Evolutionary conservation across 352 stramenopile species (phyloP).

Genomic region (Globisporangium iwayamae): DNA sequence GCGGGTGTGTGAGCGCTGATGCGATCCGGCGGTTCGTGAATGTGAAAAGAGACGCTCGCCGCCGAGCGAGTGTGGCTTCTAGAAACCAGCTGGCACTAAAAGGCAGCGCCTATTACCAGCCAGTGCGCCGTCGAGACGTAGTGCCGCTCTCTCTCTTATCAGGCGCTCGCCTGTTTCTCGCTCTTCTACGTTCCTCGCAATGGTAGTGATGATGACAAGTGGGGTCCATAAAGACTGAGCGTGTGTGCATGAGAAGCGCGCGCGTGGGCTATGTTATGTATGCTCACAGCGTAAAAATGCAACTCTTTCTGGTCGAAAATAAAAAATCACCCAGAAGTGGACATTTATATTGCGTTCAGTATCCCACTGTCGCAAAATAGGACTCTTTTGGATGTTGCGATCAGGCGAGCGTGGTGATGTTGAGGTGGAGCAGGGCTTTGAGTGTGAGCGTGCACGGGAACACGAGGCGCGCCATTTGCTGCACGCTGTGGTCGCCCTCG

Average conservation of each 20-base stretch:
- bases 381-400: neutral
- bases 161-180: neutral
- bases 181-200: neutral
- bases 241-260: no score
- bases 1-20: no score
- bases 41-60: no score
- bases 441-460: conserved; percentile 4
- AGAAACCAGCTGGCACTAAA: no score
- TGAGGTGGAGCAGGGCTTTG: conserved; percentile 3
- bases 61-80: no score
- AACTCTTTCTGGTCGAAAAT: conserved; percentile 7
- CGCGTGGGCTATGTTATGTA: neutral
- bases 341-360: conserved; percentile 5
- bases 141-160: no score
- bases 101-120: neutral
- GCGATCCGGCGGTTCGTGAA: no score
- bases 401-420: conserved; percentile 6
- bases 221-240: neutral
- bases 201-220: neutral
- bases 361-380: neutral
- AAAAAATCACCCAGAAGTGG: neutral
- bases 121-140: neutral
- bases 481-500: conserved; percentile 3
- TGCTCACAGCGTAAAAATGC: neutral
- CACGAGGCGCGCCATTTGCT: conserved; percentile 13